A percentile compares a stretch with the other conserved stretches of the same genome.
Evolutionary conservation across 345 rosid genomes (phyloP).

Genomic region (Gossypium longicalyx): DNA sequence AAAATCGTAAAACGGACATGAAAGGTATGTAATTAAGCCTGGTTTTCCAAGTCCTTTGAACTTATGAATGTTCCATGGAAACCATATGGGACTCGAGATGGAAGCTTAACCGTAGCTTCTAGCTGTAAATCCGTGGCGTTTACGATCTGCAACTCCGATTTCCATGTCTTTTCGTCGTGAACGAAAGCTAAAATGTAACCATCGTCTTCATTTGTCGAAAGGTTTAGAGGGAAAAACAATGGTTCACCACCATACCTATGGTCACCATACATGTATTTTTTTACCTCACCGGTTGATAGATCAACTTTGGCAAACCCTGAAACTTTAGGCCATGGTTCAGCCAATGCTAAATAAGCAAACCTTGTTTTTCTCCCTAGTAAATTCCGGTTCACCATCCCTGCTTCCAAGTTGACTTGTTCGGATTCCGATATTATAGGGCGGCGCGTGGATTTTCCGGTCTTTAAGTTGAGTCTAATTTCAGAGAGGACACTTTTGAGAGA

Average conservation of each 20-base stretch:
- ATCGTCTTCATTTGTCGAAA: constrained; percentile 44
- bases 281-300: constrained; percentile 49
- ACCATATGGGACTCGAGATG: constrained; percentile 73
- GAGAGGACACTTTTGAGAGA: constrained; percentile 65
- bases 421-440: constrained; percentile 44
- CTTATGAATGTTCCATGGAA: constrained; percentile 34
- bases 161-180: constrained; percentile 71
- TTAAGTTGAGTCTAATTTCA: constrained; percentile 62
- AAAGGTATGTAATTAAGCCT: constrained; percentile 19
- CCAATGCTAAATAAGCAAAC: constrained; percentile 66
- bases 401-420: constrained; percentile 71
- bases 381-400: constrained; percentile 85
- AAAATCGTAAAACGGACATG: not conserved
- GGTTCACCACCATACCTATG: constrained; percentile 76
- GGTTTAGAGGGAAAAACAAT: constrained; percentile 46
- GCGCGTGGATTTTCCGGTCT: constrained; percentile 63
- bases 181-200: constrained; percentile 67
- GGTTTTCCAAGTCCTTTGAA: constrained; percentile 50
- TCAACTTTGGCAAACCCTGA: constrained; percentile 83
- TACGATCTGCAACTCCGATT: constrained; percentile 68
- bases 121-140: constrained; percentile 56
- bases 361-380: constrained; percentile 65
- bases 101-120: constrained; percentile 63
- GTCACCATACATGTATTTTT: constrained; percentile 59
- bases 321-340: constrained; percentile 92